These are phyloP conservation scores for Lachancea fermentati DNA, from an alignment of 805 yeast species.

Conservation along the genomic window DNA sequence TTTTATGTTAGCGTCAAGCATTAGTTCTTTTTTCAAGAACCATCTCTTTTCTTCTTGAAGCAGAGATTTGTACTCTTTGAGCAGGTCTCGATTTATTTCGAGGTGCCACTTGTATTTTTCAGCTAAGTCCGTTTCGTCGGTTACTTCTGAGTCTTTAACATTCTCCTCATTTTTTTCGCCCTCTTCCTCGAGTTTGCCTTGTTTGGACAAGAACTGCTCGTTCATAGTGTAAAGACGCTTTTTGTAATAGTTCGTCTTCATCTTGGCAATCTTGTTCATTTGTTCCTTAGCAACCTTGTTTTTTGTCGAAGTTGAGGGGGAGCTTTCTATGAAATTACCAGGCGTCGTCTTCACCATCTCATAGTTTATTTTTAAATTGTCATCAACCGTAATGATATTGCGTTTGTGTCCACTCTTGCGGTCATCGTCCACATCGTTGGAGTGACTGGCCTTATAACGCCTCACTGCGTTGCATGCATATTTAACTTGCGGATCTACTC, in stretches of 20 bases:
- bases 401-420: slow-evolving; percentile 19
- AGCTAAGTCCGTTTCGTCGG: slow-evolving; percentile 1
- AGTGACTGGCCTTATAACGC: slow-evolving; percentile 9
- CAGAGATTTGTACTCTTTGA: slow-evolving; percentile 16
- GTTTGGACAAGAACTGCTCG: slow-evolving; percentile 20
- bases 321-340: slow-evolving; percentile 20
- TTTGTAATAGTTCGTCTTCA: slow-evolving; percentile 18
- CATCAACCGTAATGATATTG: slow-evolving; percentile 30
- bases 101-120: slow-evolving; percentile 14
- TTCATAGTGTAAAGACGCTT: slow-evolving; percentile 24
- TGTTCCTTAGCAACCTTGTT: slow-evolving; percentile 6
- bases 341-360: slow-evolving; percentile 32
- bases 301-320: slow-evolving; percentile 4
- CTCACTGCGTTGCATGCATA: slow-evolving; percentile 11
- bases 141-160: too few relatives aligned
- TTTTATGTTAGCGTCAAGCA: slow-evolving; percentile 31
- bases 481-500: slow-evolving; percentile 12
- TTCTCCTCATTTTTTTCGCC: too few relatives aligned
- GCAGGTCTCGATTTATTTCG: slow-evolving; percentile 18
- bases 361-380: slow-evolving; percentile 30
- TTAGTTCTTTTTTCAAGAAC: slow-evolving; percentile 28
- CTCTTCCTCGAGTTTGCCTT: slow-evolving; percentile 5
- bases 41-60: slow-evolving; percentile 26
- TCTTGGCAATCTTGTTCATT: slow-evolving; percentile 10
- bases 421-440: slow-evolving; percentile 8